A percentile compares a stretch with the other conserved stretches of the same genome.
Evolutionary conservation across 1,284 basidiomycete species (phyloP).

Genomic region (Ceratorhiza oryzae-sativae): DNA sequence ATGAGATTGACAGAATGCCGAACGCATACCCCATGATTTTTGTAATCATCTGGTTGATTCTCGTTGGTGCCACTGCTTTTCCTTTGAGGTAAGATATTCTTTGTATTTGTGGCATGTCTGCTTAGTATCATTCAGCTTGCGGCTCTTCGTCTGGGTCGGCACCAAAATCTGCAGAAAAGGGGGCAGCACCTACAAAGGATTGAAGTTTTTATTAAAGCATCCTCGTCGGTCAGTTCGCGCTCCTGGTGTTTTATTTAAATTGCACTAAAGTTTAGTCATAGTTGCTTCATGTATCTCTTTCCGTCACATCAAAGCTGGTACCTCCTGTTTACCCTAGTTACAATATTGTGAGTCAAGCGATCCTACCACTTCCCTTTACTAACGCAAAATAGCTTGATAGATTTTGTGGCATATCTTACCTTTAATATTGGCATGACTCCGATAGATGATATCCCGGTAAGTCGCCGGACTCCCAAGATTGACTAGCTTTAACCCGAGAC

Average conservation of each 20-base stretch:
- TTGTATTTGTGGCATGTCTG: not conserved
- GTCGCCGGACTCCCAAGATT: not conserved
- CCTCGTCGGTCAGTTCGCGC: slow-evolving; percentile 19
- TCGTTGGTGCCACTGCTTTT: slow-evolving; percentile 27
- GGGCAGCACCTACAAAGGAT: not conserved
- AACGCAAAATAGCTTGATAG: slow-evolving; percentile 5
- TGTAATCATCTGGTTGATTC: slow-evolving; percentile 32
- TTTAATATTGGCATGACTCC: slow-evolving; percentile 27
- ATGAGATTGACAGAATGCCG: slow-evolving; percentile 6
- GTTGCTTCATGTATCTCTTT: slow-evolving; percentile 36
- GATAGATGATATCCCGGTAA: slow-evolving; percentile 23
- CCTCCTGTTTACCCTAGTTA: slow-evolving; percentile 16
- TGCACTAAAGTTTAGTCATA: not conserved
- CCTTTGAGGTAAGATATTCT: slow-evolving; percentile 1
- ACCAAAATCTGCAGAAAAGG: slow-evolving; percentile 23
- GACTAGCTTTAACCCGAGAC: not conserved
- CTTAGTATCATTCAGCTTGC: not conserved
- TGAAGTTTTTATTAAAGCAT: slow-evolving; percentile 22
- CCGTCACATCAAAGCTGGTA: slow-evolving; percentile 36
- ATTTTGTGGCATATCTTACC: slow-evolving; percentile 31
- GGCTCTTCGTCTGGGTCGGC: slow-evolving; percentile 22
- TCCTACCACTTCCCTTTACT: too few relatives aligned
- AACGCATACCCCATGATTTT: slow-evolving; percentile 28
- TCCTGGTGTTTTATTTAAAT: not conserved
- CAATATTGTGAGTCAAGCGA: slow-evolving; percentile 14